Conservation (phyloP, 2,329 filamentous ascomycete species). For the Ceratocystis albifundus region DNA sequence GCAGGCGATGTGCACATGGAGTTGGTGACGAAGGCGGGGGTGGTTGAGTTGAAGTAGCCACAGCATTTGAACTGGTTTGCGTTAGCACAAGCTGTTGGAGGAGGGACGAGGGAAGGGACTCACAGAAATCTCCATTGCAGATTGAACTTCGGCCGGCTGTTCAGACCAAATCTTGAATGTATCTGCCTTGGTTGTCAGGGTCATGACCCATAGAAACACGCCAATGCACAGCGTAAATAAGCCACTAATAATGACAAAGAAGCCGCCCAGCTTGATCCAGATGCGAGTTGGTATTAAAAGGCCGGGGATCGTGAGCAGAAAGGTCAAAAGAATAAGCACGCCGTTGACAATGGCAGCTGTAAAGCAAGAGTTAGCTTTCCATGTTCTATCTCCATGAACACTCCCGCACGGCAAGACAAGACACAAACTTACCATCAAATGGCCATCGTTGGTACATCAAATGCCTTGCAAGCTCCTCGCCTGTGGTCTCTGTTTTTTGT, state of each 20-base stretch:
- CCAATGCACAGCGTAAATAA: conserved; percentile 56
- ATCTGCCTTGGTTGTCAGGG: conserved; percentile 53
- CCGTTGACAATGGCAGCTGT: conserved; percentile 61
- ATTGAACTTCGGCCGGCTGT: conserved; percentile 48
- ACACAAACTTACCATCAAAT: conserved; percentile 31
- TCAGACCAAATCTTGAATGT: conserved; percentile 50
- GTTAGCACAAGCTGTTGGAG: neutral
- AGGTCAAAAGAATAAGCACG: conserved; percentile 58
- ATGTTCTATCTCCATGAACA: neutral
- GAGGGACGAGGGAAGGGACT: conserved; percentile 26
- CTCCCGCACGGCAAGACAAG: conserved; percentile 26
- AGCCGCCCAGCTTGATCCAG: conserved; percentile 60
- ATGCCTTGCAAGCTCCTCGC: conserved; percentile 40
- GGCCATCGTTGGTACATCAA: conserved; percentile 45
- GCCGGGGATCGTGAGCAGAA: conserved; percentile 58
- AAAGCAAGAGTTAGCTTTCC: conserved; percentile 19
- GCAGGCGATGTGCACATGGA: conserved; percentile 56
- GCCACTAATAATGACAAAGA: conserved; percentile 49
- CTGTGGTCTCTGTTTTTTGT: conserved; percentile 33
- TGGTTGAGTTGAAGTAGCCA: conserved; percentile 62
- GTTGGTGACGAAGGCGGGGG: conserved; percentile 61
- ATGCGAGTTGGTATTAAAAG: conserved; percentile 54
- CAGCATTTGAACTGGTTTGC: conserved; percentile 59
- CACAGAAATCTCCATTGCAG: conserved; percentile 59
- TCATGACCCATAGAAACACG: conserved; percentile 60